Evolutionary conservation across 2,329 filamentous ascomycete genomes (phyloP).

Genomic region (Neonectria sp.): DNA sequence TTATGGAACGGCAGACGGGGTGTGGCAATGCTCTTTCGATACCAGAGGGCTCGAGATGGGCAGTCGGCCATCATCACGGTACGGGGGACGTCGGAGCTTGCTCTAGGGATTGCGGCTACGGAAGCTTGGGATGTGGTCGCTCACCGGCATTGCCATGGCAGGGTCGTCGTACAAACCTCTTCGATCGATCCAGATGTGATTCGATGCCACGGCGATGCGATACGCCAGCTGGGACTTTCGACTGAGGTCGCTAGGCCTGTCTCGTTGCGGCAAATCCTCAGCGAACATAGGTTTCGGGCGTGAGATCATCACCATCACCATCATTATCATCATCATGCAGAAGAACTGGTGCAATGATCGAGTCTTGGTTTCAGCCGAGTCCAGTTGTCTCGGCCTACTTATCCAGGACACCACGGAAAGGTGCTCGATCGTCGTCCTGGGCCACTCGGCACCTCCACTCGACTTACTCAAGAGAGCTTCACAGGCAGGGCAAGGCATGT

Average conservation of each 20-base stretch:
- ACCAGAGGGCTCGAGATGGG: slow-evolving; percentile 36
- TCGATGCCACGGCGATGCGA: slow-evolving; percentile 43
- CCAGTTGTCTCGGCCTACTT: not conserved
- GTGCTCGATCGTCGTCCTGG: not conserved
- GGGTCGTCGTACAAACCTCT: slow-evolving; percentile 33
- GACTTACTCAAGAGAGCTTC: no score
- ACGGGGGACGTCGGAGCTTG: slow-evolving; percentile 42
- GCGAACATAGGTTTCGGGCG: slow-evolving; percentile 34
- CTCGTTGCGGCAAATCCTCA: slow-evolving; percentile 43
- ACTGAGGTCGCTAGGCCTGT: slow-evolving; percentile 37
- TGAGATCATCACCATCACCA: slow-evolving; percentile 18
- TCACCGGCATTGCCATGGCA: slow-evolving; percentile 34
- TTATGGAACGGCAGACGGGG: slow-evolving; percentile 51
- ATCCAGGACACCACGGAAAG: not conserved
- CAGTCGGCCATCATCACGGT: slow-evolving; percentile 42
- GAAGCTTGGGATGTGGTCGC: slow-evolving; percentile 46
- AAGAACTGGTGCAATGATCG: slow-evolving; percentile 10
- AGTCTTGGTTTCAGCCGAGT: slow-evolving; percentile 13
- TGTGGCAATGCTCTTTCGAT: slow-evolving; percentile 46
- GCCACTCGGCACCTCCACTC: not conserved
- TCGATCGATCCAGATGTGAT: slow-evolving; percentile 35
- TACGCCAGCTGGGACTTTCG: slow-evolving; percentile 41
- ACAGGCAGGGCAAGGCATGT: no score
- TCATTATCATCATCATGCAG: slow-evolving; percentile 10
- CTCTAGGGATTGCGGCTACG: slow-evolving; percentile 30